Percentiles rank a stretch among this genome's conserved stretches.
Evolutionary conservation across 306 rosid species (phyloP).

Genomic region (Echinosophora koreensis): DNA sequence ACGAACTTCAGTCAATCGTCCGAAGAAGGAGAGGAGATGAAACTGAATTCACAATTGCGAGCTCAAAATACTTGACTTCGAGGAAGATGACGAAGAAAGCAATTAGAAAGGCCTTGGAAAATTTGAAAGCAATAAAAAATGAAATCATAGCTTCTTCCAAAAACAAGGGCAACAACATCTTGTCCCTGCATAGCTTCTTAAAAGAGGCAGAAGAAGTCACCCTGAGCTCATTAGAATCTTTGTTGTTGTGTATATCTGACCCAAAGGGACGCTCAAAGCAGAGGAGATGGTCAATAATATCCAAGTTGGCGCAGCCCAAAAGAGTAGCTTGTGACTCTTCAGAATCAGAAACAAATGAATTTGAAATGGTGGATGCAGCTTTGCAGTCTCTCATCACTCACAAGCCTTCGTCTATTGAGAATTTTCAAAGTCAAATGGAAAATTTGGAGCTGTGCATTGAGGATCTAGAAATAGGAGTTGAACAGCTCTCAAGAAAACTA

Average conservation of each 20-base stretch:
- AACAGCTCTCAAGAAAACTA: slow-evolving; percentile 47
- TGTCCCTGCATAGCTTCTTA: neutral
- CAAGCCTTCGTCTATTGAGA: slow-evolving; percentile 40
- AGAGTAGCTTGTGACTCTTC: slow-evolving; percentile 35
- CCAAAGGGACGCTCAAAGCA: slow-evolving; percentile 32
- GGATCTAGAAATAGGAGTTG: slow-evolving; percentile 50
- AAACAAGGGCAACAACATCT: slow-evolving; percentile 11
- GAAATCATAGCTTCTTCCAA: slow-evolving; percentile 29
- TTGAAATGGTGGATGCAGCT: slow-evolving; percentile 45
- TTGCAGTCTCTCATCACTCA: slow-evolving; percentile 30
- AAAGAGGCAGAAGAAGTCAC: slow-evolving; percentile 44
- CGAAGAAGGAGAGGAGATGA: slow-evolving; percentile 42
- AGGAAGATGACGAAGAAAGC: slow-evolving; percentile 45
- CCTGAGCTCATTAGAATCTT: slow-evolving; percentile 39
- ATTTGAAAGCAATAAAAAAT: slow-evolving; percentile 41
- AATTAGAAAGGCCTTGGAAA: slow-evolving; percentile 36
- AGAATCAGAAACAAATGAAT: slow-evolving; percentile 36
- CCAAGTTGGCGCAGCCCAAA: slow-evolving; percentile 46
- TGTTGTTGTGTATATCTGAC: slow-evolving; percentile 39
- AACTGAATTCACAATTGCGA: slow-evolving; percentile 21
- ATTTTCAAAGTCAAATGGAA: slow-evolving; percentile 39
- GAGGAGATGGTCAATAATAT: slow-evolving; percentile 48
- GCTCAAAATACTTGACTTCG: slow-evolving; percentile 37
- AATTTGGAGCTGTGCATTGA: slow-evolving; percentile 45
- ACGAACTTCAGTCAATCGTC: slow-evolving; percentile 45